Base-by-base conservation (phyloP, 345 rosid genomes). In the Salix arbutifolia region DNA sequence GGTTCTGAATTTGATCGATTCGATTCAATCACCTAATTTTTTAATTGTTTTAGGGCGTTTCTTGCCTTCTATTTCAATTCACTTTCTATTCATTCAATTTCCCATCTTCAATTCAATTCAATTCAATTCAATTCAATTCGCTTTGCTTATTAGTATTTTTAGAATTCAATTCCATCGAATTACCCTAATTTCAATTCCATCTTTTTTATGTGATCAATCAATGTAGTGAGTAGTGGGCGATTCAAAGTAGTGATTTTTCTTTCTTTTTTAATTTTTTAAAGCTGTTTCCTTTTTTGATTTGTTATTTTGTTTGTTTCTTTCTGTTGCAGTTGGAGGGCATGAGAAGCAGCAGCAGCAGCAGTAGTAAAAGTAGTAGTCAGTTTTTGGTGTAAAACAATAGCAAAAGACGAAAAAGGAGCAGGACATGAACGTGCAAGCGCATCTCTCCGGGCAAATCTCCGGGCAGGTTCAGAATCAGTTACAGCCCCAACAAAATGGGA, bases 401-500 rank as follows among this genome's bases (percentile, higher is more conserved):
- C 37, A 8, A 13, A 28, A 73, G 26, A 6, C 30, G n/a, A 31
- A 72, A 14, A 46, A 46, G 17, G 17, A 46, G 50, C 4, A 38
- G 61, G 74, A 71, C 78, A 89, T 90, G 97, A 89, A 92, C 84
- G 89, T 85, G 81, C 93, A 74, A 80, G 77, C 97, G 28, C 93
- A 87, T 77, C 77, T 86, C 81, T 85, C 97, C 16, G 90, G 91
- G 69, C 82, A 86, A 62, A 76, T 83, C 42, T 77, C 90, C 0
- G 90, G 93, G 66, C 91, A 89, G 88, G 94, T 89, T 74, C 84
- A 90, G 70, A 90, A 81, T 79, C 91, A 91, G 80, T 60, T 82
- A 19, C 60, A 19, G 70, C 77, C 91, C 71, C 94, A 90, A 81
- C 93, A 83, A 71, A 90, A 92, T 84, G 92, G 91, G 71, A 90